These are phyloP conservation scores for Pseudogymnoascus sp. DNA, from an alignment of 2,329 filamentous ascomycete species.

Conservation along the genomic window DNA sequence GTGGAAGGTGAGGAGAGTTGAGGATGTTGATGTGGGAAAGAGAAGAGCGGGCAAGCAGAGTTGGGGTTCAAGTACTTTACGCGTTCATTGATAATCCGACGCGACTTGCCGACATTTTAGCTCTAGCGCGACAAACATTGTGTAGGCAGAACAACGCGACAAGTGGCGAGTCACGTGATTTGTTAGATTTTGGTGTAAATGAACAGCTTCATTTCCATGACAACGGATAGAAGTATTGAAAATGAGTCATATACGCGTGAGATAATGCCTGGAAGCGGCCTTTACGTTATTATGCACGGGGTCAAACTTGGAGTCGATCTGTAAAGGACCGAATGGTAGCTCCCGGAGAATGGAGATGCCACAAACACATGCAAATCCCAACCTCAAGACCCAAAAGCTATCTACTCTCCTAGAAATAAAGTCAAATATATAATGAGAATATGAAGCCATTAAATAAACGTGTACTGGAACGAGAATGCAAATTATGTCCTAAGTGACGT, in stretches of 20 bases:
- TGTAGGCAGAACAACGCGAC: slow-evolving; percentile 4
- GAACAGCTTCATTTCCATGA: not conserved
- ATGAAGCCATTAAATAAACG: not conserved
- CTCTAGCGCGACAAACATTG: slow-evolving; percentile 9
- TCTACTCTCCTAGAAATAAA: not conserved
- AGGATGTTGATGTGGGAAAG: slow-evolving; percentile 8
- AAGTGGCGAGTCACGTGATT: not conserved
- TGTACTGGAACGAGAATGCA: not conserved
- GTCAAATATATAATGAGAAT: not conserved
- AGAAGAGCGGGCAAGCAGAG: slow-evolving; percentile 6
- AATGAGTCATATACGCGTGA: slow-evolving; percentile 1
- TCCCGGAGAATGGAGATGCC: not conserved
- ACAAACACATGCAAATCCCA: not conserved
- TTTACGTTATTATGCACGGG: not conserved
- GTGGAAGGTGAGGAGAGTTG: slow-evolving; percentile 5
- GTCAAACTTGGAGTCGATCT: not conserved
- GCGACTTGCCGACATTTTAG: slow-evolving; percentile 6
- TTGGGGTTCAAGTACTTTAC: slow-evolving; percentile 12
- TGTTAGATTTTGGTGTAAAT: not conserved
- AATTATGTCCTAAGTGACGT: not conserved
- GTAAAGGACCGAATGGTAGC: not conserved
- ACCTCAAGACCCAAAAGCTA: too few species aligned
- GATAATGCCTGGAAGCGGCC: not conserved
- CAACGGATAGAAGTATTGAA: not conserved
- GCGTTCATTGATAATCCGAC: slow-evolving; percentile 10